Conservation (phyloP, 495 filamentous ascomycete genomes). For the Aspergillus hancockii region DNA sequence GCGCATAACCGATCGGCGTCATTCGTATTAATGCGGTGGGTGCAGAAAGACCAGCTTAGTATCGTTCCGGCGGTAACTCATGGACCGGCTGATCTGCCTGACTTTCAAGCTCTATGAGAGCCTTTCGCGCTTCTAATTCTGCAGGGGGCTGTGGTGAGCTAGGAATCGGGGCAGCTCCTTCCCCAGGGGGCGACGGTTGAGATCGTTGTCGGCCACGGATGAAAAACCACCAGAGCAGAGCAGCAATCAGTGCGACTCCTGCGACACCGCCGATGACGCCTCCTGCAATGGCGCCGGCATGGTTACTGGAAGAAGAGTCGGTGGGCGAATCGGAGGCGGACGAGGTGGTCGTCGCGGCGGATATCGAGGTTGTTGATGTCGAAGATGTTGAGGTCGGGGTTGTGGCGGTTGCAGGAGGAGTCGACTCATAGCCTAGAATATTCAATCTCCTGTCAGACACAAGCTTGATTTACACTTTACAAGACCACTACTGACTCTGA, state of each 20-base stretch:
- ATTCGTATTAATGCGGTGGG: background rate
- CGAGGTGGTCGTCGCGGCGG: background rate
- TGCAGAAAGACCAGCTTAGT: background rate
- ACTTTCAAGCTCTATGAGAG: background rate
- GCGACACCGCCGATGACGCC: slow-evolving; percentile 19
- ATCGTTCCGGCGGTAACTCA: background rate
- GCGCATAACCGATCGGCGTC: too few relatives aligned
- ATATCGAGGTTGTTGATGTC: background rate
- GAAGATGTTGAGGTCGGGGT: slow-evolving; percentile 2
- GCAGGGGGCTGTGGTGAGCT: background rate
- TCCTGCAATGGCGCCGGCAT: slow-evolving; percentile 17
- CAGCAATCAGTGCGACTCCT: slow-evolving; percentile 9
- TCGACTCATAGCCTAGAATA: background rate
- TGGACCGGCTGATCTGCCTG: background rate
- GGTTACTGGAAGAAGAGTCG: background rate
- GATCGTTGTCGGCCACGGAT: slow-evolving; percentile 10
- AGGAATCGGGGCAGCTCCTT: background rate
- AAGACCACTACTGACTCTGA: background rate
- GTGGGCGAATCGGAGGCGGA: background rate
- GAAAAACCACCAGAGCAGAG: slow-evolving; percentile 5
- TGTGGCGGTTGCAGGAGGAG: background rate
- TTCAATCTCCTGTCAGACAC: background rate
- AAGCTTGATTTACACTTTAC: background rate
- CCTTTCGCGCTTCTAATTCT: background rate
- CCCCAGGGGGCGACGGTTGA: background rate